Evolutionary conservation across 2,329 filamentous ascomycete species (phyloP), one percentile per base, ranked within the genome.

Genomic region (Colletotrichum tropicale): DNA sequence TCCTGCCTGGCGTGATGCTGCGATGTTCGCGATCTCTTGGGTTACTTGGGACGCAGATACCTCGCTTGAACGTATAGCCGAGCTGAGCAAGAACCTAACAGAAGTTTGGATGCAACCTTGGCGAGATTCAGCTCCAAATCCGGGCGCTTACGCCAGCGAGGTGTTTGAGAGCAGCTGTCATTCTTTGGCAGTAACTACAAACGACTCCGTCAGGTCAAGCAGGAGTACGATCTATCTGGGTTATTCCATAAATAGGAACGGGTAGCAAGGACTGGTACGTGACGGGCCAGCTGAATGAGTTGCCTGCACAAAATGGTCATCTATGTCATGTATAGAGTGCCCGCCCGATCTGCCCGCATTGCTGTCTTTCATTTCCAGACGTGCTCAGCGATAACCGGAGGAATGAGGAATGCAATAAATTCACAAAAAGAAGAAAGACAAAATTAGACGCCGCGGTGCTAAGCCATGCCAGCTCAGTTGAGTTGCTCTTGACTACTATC

Each of bases 1-100:
- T 64, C 87, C 87, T 2, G 87, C 87, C 1, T 89, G 87, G 87
- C 81, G 88, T n/a, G 82, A 83, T 1, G 83, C 83, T 8, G 77
- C 81, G n/a, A 79, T 85, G 79, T 82, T 83, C 66, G 77, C 77
- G 62, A 85, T 86, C 74, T 75, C 78, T 74, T 60, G 55, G 15
- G 30, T 24, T 10, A 34, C 28, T 16, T 74, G 71, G 66, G 21
- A 55, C 12, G 18, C 32, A 6, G 24, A 56, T 12, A 67, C 36
- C 3, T 52, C 21, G 6, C n/a, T 30, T 6, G 6, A 26, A 24
- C 38, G 30, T 28, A 56, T 36, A n/a, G 28, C 12, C 16, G 16
- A 75, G n/a, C 67, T 77, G 2, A 80, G 81, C 58, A 70, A 82
- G 56, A 81, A 78, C 71, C 75, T 84, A 65, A 81, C 80, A 12